phyloP scores from a whole-genome alignment of 129 eudicot species.

The Lactuca saligna region DNA sequence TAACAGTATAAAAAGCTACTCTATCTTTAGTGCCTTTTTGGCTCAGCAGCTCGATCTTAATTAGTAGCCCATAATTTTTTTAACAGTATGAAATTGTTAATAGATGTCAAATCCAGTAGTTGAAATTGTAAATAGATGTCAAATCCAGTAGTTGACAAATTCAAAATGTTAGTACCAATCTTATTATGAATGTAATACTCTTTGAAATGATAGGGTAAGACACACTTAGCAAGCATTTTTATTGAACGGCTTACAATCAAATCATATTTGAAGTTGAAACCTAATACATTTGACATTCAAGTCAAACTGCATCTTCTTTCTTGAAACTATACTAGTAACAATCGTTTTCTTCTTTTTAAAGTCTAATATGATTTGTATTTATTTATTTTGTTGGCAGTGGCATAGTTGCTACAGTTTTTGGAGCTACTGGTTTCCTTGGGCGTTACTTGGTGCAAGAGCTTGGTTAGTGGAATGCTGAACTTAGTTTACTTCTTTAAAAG shows the following conservation, averaged over 20 bases:
- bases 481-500: not conserved
- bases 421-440: slow-evolving; percentile 97
- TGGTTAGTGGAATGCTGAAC: slow-evolving; percentile 48
- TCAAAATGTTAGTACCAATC: not conserved
- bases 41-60: no score
- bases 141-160: not conserved
- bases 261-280: slow-evolving; percentile 4
- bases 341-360: not conserved
- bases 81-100: not conserved
- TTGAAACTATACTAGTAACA: not conserved
- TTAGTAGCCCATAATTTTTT: not conserved
- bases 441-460: slow-evolving; percentile 95
- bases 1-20: not conserved
- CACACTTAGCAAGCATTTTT: not conserved
- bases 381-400: slow-evolving; percentile 57
- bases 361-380: slow-evolving; percentile 15
- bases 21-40: not conserved
- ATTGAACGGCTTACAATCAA: not conserved
- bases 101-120: slow-evolving; percentile 5
- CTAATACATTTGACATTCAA: not conserved
- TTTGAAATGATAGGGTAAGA: not conserved
- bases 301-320: slow-evolving; percentile 14
- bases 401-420: slow-evolving; percentile 90
- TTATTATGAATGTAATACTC: not conserved
- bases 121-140: not conserved